Evolutionary conservation across 108 stramenopile genomes (phyloP).

Genomic region (Pseudonitzschia multiseries): DNA sequence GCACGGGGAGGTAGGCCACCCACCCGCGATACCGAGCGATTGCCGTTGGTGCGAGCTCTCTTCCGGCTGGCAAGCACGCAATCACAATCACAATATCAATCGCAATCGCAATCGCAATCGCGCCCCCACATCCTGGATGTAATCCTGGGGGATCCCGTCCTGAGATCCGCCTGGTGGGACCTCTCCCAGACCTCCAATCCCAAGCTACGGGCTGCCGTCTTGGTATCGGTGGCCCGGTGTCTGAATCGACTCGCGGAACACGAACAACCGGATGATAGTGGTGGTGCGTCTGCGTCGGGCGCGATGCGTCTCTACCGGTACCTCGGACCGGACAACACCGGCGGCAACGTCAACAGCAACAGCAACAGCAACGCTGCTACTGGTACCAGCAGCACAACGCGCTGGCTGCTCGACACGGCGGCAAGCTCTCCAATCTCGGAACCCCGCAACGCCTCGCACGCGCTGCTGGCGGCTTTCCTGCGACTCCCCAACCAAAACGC

Average conservation of each 20-base stretch:
- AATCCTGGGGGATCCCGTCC: too few relatives aligned
- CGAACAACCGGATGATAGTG: too few relatives aligned
- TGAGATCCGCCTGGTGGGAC: conserved; percentile 34
- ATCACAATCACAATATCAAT: too few relatives aligned
- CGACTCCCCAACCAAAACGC: neutral
- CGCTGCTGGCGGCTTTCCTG: conserved; percentile 19
- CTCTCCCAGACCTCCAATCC: conserved; percentile 21
- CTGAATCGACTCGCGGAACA: conserved; percentile 3
- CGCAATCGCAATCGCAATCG: too few relatives aligned
- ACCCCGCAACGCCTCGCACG: conserved; percentile 26
- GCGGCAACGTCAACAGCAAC: neutral
- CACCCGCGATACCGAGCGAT: conserved; percentile 24
- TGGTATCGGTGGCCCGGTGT: conserved; percentile 17
- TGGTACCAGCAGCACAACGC: conserved; percentile 3
- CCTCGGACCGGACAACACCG: neutral
- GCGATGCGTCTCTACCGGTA: neutral
- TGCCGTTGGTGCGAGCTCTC: conserved; percentile 21
- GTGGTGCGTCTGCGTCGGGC: neutral
- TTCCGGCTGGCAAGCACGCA: neutral
- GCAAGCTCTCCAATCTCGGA: conserved; percentile 25
- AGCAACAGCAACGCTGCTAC: neutral
- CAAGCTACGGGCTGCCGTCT: conserved; percentile 31
- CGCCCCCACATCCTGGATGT: neutral
- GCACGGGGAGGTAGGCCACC: neutral
- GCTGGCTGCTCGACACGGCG: conserved; percentile 23